phyloP scores from a whole-genome alignment of 345 rosid species.

The Eucalyptus polyanthemos region DNA sequence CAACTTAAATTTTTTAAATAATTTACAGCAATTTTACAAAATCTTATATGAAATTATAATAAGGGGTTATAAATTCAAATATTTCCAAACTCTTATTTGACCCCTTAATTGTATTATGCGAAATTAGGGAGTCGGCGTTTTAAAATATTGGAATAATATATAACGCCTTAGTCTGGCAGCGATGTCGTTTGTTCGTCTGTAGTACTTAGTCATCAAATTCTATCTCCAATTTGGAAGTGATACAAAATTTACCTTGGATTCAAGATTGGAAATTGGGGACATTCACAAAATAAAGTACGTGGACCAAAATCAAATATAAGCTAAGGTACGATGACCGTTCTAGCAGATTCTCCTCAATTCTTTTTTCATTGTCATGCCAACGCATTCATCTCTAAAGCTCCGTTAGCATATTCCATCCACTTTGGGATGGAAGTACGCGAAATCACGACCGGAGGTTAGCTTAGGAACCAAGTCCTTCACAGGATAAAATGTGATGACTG shows the following conservation, averaged over 20 bases:
- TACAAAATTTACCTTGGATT: background rate
- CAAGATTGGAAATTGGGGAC: background rate
- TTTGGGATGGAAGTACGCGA: background rate
- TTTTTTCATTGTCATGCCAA: background rate
- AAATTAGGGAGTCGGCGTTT: too few species aligned
- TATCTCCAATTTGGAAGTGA: background rate
- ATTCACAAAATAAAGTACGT: too few species aligned
- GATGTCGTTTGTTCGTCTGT: rapidly evolving
- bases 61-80: too few species aligned
- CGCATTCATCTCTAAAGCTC: rapidly evolving
- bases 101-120: too few species aligned
- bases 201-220: background rate
- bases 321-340: background rate
- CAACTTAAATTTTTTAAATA: too few species aligned
- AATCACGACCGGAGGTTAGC: background rate
- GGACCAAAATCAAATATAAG: background rate
- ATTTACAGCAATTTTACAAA: too few species aligned
- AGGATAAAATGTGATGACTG: background rate
- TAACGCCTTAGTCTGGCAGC: rapidly evolving
- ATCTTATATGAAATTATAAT: too few species aligned
- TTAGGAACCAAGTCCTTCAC: background rate
- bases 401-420: background rate
- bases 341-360: background rate
- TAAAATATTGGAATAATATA: too few species aligned
- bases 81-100: too few species aligned